These are phyloP conservation scores for Gossypium bickii DNA, from an alignment of 345 rosid genomes.

Conservation along the genomic window DNA sequence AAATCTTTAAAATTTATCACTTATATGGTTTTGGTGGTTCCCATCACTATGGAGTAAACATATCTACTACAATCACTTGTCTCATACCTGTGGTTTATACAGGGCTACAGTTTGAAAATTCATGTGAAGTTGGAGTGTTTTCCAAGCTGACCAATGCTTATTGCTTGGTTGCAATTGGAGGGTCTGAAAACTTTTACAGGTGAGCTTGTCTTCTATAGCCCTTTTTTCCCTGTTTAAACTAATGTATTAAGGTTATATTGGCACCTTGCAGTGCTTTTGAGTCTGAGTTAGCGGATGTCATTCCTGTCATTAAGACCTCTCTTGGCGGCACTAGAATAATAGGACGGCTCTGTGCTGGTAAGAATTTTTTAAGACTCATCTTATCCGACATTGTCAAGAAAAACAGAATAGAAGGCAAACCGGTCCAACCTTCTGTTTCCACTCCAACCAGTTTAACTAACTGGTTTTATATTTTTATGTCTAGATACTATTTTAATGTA, in stretches of 20 bases:
- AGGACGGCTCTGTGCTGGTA: constrained; percentile 88
- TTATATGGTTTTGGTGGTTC: neutral
- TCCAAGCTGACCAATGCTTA: constrained; percentile 44
- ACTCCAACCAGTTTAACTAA: too few species aligned
- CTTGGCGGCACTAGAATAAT: constrained; percentile 78
- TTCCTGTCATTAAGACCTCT: constrained; percentile 91
- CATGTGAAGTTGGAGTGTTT: constrained; percentile 45
- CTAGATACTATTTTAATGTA: too few species aligned
- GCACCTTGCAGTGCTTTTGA: constrained; percentile 56
- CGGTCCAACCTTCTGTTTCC: too few species aligned
- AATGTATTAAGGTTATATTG: neutral
- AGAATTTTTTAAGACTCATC: neutral
- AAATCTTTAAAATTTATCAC: neutral
- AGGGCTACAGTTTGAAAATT: constrained; percentile 23
- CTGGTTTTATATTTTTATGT: too few species aligned
- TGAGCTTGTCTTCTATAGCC: constrained; percentile 10
- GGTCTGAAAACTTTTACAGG: constrained; percentile 86
- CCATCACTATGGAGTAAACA: neutral
- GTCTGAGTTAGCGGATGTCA: constrained; percentile 73
- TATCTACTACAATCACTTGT: neutral
- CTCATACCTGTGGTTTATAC: neutral
- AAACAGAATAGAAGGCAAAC: too few species aligned
- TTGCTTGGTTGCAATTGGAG: constrained; percentile 45
- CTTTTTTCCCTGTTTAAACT: neutral
- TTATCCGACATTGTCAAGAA: neutral